A percentile compares a stretch with the other conserved stretches of the same genome.
phyloP scores from a whole-genome alignment of 2,329 filamentous ascomycete genomes.

The Epicoccum nigrum region DNA sequence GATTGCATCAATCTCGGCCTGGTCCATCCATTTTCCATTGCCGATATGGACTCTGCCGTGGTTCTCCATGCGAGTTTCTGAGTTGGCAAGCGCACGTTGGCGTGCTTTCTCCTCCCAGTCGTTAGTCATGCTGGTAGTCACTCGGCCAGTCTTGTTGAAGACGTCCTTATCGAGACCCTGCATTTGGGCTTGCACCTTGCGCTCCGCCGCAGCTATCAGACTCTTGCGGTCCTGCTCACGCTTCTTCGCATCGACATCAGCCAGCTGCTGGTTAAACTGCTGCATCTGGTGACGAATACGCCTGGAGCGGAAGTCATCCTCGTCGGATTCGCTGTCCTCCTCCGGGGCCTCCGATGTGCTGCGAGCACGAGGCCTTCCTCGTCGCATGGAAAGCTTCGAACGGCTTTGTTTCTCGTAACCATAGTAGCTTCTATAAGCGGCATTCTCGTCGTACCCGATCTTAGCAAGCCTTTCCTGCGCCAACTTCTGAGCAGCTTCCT shows the following conservation, averaged over 20 bases:
- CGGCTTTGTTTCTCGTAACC: slow-evolving; percentile 60
- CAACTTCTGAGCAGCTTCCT: slow-evolving; percentile 85
- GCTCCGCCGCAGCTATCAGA: slow-evolving; percentile 78
- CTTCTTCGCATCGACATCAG: slow-evolving; percentile 74
- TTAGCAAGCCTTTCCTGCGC: slow-evolving; percentile 83
- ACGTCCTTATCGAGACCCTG: slow-evolving; percentile 83
- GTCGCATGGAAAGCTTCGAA: slow-evolving; percentile 58
- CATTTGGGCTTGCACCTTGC: slow-evolving; percentile 81
- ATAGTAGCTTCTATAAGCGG: slow-evolving; percentile 78
- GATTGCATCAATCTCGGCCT: slow-evolving; percentile 78
- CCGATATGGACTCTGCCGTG: slow-evolving; percentile 72
- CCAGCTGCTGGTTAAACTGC: slow-evolving; percentile 70
- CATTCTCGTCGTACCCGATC: slow-evolving; percentile 72
- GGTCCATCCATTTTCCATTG: slow-evolving; percentile 79
- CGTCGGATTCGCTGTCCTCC: slow-evolving; percentile 41
- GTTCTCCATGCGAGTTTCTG: slow-evolving; percentile 64
- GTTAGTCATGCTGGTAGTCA: slow-evolving; percentile 69
- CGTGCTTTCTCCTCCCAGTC: slow-evolving; percentile 82
- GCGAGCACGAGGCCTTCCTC: slow-evolving; percentile 65
- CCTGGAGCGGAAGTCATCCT: slow-evolving; percentile 72
- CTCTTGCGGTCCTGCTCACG: slow-evolving; percentile 75
- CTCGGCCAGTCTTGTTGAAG: slow-evolving; percentile 75
- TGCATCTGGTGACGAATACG: slow-evolving; percentile 82
- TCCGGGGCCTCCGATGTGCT: slow-evolving; percentile 62
- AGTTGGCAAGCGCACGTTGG: slow-evolving; percentile 69